phyloP scores from a whole-genome alignment of 768 basidiomycete genomes.

The Heimioporus sp. region DNA sequence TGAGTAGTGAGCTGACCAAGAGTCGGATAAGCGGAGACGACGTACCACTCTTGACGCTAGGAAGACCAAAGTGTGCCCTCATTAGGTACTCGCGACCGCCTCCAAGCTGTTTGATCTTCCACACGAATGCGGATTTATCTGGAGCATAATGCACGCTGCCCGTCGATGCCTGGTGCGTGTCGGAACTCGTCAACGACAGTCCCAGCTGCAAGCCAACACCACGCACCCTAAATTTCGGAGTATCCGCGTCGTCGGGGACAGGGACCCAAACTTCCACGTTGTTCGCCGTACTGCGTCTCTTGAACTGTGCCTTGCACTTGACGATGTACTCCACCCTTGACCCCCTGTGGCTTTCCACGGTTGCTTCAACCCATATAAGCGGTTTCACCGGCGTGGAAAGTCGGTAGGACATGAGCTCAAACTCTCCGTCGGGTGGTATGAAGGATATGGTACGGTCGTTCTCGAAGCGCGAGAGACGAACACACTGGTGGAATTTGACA shows the following conservation, averaged over 20 bases:
- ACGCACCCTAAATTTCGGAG: constrained; percentile 87
- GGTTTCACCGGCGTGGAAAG: constrained; percentile 96
- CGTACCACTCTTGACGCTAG: constrained; percentile 88
- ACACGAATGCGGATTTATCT: constrained; percentile 97
- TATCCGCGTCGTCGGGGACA: constrained; percentile 98
- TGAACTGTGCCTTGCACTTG: constrained; percentile 96
- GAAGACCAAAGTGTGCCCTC: constrained; percentile 97
- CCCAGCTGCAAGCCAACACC: neutral
- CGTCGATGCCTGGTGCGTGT: constrained; percentile 70
- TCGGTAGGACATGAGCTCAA: constrained; percentile 98
- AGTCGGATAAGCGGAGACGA: constrained; percentile 4
- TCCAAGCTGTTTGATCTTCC: constrained; percentile 98
- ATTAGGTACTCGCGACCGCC: constrained; percentile 96
- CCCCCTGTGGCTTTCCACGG: constrained; percentile 93
- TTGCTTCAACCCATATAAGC: constrained; percentile 90
- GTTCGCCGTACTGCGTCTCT: constrained; percentile 93
- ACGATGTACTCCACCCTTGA: constrained; percentile 94
- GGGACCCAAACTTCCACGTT: constrained; percentile 99
- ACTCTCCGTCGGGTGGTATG: constrained; percentile 98
- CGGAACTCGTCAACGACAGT: neutral
- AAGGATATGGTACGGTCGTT: constrained; percentile 99
- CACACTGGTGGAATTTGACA: constrained; percentile 99
- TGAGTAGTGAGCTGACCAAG: neutral
- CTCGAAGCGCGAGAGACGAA: constrained; percentile 94
- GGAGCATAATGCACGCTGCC: constrained; percentile 97